Evolutionary conservation across 139 green algal genomes (phyloP).

Genomic region (Tetraselmis striata): DNA sequence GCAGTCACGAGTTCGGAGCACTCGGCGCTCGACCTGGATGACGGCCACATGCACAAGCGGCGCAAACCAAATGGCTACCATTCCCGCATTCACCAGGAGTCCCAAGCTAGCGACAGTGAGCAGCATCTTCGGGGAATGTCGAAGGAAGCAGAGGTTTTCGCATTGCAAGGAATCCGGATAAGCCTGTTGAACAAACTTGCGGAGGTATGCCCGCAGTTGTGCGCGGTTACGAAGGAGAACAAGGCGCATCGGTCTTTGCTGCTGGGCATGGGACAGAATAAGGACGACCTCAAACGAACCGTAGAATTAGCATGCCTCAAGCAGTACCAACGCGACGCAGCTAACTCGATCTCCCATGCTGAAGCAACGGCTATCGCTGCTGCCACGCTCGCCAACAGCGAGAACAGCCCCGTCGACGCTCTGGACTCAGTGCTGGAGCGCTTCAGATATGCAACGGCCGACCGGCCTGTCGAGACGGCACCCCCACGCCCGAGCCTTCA

Average conservation of each 20-base stretch:
- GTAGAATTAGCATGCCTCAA: background rate
- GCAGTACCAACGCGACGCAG: background rate
- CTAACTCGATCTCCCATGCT: background rate
- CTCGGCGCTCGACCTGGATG: background rate
- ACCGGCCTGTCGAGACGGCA: background rate
- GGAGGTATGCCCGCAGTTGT: background rate
- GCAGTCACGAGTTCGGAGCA: background rate
- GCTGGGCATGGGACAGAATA: background rate
- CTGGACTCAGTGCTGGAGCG: background rate
- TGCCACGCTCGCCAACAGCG: background rate
- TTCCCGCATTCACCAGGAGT: background rate
- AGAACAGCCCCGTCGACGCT: background rate
- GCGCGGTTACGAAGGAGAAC: background rate
- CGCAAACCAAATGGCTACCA: background rate
- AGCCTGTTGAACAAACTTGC: background rate
- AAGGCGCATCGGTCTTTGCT: background rate
- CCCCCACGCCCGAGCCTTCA: no score
- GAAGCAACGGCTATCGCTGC: background rate
- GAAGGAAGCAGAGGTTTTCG: background rate
- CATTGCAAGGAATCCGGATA: background rate
- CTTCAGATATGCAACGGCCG: no score
- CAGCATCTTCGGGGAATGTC: background rate
- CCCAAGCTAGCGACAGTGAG: background rate
- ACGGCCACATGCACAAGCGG: background rate
- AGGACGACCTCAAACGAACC: background rate